phyloP scores from a whole-genome alignment of 2,329 filamentous ascomycete species.

The Colletotrichum camelliae region DNA sequence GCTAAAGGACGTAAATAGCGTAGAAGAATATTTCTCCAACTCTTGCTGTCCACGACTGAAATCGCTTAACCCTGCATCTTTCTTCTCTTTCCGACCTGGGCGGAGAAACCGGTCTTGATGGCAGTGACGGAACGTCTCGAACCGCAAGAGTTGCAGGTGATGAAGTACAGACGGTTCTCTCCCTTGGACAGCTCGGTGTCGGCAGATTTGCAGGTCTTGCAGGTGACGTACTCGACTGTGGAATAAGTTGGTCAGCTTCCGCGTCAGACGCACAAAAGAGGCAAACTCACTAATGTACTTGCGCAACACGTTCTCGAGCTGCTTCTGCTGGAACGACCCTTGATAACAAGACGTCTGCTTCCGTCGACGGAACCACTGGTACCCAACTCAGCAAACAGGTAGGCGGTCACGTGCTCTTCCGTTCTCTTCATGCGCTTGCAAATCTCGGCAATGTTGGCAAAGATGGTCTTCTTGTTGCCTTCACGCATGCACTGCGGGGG shows the following conservation, averaged over 20 bases:
- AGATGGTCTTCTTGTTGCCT: slow-evolving; percentile 99
- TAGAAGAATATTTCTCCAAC: slow-evolving; percentile 6
- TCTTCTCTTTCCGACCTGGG: slow-evolving; percentile 98
- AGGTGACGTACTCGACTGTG: slow-evolving; percentile 93
- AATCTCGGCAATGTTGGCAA: slow-evolving; percentile 98
- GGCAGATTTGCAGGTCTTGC: slow-evolving; percentile 95
- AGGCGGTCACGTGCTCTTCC: slow-evolving; percentile 89
- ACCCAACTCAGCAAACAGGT: slow-evolving; percentile 93
- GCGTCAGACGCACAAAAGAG: background rate
- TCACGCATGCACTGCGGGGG: slow-evolving; percentile 98
- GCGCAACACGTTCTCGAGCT: slow-evolving; percentile 95
- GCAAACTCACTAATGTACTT: slow-evolving; percentile 83
- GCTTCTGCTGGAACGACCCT: slow-evolving; percentile 99
- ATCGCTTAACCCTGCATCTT: slow-evolving; percentile 80
- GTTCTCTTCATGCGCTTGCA: slow-evolving; percentile 99
- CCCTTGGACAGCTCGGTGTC: slow-evolving; percentile 98
- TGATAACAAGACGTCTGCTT: slow-evolving; percentile 92
- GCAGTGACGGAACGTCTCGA: slow-evolving; percentile 89
- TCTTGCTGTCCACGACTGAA: background rate
- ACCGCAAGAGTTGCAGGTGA: slow-evolving; percentile 71
- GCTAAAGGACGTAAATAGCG: slow-evolving; percentile 22
- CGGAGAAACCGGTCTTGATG: slow-evolving; percentile 99
- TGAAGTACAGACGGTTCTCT: slow-evolving; percentile 98
- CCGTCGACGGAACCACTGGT: slow-evolving; percentile 96
- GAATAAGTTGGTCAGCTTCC: slow-evolving; percentile 32